Evolutionary conservation across 1,284 basidiomycete species (phyloP).

Genomic region (Gomphus bonarii): DNA sequence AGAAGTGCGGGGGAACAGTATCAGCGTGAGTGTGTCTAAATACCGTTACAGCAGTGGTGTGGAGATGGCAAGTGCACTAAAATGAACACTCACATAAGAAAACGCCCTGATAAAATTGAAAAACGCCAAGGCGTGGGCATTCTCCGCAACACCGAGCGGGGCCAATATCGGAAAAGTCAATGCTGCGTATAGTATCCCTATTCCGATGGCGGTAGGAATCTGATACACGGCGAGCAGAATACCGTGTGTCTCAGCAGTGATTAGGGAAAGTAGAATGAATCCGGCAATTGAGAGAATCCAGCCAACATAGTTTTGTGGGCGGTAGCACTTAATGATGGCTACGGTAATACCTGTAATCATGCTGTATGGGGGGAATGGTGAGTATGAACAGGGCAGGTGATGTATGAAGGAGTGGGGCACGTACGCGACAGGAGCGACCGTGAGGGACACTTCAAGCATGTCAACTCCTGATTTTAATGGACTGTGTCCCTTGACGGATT

Average conservation of each 20-base stretch:
- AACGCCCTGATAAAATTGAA: too few species aligned
- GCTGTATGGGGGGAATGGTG: background rate
- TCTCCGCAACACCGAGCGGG: too few species aligned
- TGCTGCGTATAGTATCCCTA: constrained; percentile 16
- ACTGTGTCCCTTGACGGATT: constrained; percentile 19
- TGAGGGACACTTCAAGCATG: constrained; percentile 20
- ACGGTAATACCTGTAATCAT: constrained; percentile 12
- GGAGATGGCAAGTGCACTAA: constrained; percentile 11
- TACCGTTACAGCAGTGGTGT: background rate
- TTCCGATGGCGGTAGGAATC: constrained; percentile 20
- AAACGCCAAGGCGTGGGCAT: too few species aligned
- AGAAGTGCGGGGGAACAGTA: background rate
- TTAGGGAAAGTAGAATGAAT: constrained; percentile 33
- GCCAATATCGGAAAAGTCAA: background rate
- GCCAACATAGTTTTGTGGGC: constrained; percentile 12
- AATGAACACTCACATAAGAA: constrained; percentile 9
- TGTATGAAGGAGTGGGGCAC: background rate
- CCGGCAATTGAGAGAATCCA: constrained; percentile 24
- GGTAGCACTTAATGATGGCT: constrained; percentile 10
- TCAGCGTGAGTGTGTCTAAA: background rate
- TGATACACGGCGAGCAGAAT: constrained; percentile 29
- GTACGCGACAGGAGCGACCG: constrained; percentile 18
- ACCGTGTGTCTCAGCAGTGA: constrained; percentile 23
- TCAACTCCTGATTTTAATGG: constrained; percentile 24
- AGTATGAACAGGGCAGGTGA: background rate